Evolutionary conservation across 75 land plant species (phyloP).

Genomic region (Selaginella tamariscina): DNA sequence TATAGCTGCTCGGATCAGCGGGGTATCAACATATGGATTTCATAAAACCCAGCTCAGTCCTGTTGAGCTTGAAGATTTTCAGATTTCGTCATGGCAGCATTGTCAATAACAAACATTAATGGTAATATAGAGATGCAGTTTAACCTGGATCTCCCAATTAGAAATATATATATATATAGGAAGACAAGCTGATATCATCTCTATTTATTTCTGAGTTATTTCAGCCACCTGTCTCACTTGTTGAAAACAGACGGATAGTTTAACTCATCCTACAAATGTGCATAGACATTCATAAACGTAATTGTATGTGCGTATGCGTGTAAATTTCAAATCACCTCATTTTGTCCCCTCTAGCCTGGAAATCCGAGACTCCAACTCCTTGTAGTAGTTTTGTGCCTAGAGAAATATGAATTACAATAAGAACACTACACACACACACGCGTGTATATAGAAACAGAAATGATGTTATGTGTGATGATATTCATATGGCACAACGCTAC

Average conservation of each 20-base stretch:
- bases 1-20: not conserved
- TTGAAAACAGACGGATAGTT: not conserved
- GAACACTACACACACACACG: too few species aligned
- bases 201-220: not conserved
- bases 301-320: too few species aligned
- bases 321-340: too few species aligned
- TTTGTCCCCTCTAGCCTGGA: not conserved
- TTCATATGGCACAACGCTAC: too few species aligned
- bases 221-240: not conserved
- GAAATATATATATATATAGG: too few species aligned
- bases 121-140: not conserved
- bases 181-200: slow-evolving; percentile 1
- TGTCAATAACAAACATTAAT: not conserved
- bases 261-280: not conserved
- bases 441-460: too few species aligned
- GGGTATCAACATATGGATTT: not conserved
- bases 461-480: too few species aligned
- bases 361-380: not conserved
- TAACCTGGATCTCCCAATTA: not conserved
- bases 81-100: not conserved
- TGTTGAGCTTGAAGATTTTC: not conserved
- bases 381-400: not conserved
- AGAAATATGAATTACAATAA: not conserved
- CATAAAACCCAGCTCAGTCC: not conserved
- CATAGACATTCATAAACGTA: too few species aligned